Base-by-base conservation (phyloP, 306 rosid species). In the Bauhinia variegata region DNA sequence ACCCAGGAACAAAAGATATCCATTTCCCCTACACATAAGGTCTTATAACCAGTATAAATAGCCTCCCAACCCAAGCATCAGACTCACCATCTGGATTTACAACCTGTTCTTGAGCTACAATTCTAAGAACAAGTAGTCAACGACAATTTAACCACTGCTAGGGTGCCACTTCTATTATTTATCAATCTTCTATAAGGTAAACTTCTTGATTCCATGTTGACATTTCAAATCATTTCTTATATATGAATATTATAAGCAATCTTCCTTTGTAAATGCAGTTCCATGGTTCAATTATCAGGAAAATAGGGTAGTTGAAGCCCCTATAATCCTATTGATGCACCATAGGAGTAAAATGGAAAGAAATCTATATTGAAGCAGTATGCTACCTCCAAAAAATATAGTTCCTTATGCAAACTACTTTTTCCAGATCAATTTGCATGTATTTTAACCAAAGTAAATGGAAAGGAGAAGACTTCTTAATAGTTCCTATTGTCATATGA, bases 31-130 rank as follows among this genome's bases (percentile, higher is more conserved):
- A 30, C 71, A 65, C 62, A 60, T 53, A 30, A 61, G 61, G 61
- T 68, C 84, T 70, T 65, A 70, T 64, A 30, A 60, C 79, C 28
- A 74, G 68, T 90, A 88, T 93, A 90, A 78, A 93, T 64, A 79
- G 80, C 78, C 83, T 67, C 65, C 39, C 73, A 67, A 77, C 60
- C 65, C 81, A 44, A 68, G 53, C 58, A 69, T 69, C 28, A 78
- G 67, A 80, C 70, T 81, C 89, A 85, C 75, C 84, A 75, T 42
- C 81, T 75, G 44, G 4, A 75, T 56, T 68, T 37, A 49, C 77
- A 77, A 77, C 37, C 34, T 43, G 67, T 70, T 63, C 39, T 36
- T 17, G 9, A 54, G 54, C 60, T 68, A 52, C 51, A 54, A 34
- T 46, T 71, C 30, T 58, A 70, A 53, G 28, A 23, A 23, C 28